Evolutionary conservation across 495 filamentous ascomycete species (phyloP), one percentile per base, ranked within the genome.

Genomic region (Penicillium antarcticum): DNA sequence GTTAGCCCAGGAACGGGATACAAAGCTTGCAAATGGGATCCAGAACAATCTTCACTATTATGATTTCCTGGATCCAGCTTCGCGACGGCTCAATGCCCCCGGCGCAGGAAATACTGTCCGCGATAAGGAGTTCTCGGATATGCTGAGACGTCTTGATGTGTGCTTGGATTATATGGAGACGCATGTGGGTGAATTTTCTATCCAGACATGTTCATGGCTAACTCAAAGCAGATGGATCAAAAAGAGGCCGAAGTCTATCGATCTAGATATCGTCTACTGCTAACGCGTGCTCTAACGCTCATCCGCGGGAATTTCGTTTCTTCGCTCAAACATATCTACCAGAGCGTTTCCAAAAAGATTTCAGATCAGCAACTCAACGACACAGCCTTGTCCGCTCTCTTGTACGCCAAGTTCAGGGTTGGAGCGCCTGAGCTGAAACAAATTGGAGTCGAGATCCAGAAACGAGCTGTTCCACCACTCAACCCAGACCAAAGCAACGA

Each of bases 21-120:
- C 86, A 42, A 77, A 78, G 31, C 74, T 97, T 33, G 88, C 90
- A 1, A 84, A 92, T 54, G 84, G 87, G 24, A 87, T 99, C 39
- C 86, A 87, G 6, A 82, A 86, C 23, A 95, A 95, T 54, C 76
- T 96, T 5, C 84, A 90, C 55, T 96, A 95, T 64, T 99, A 97
- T 63, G 82, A 85, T 17, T 95, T 92, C 63, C 78, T 97, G 17
- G 94, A 97, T 51, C 91, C 87, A 42, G 89, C 92, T 42, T 96
- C 91, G 10, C 80, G 90, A 44, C 80, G 87, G 23, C 81, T 98
- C 36, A 96, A 97, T 75, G 91, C 91, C 18, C 94, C 95, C 8
- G 91, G 91, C 12, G 90, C 91, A 17, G 83, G 86, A 26, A 91
- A 84, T 56, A 79, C 90, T 37, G 91, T 92, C 34, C 86, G 89